These are phyloP conservation scores for Pythium biforme DNA, from an alignment of 352 stramenopile species.

Conservation along the genomic window DNA sequence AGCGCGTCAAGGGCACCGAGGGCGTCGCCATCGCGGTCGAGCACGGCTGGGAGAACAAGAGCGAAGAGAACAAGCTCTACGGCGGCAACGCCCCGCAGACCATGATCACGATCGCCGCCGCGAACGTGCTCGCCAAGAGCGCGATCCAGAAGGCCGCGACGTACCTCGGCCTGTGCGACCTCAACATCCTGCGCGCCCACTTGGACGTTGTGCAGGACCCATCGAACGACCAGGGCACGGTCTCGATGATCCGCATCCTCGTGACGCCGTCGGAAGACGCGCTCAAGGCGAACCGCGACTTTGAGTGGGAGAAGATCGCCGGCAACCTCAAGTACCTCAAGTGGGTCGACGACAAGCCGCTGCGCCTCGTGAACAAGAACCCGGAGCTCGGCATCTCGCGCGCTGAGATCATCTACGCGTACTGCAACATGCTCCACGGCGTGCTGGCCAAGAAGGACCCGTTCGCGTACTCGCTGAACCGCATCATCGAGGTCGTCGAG, in stretches of 20 bases:
- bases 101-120: slow-evolving; percentile 81
- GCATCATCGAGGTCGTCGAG: slow-evolving; percentile 93
- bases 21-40: slow-evolving; percentile 78
- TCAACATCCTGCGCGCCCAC: slow-evolving; percentile 94
- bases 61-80: slow-evolving; percentile 81
- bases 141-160: slow-evolving; percentile 80
- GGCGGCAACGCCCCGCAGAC: slow-evolving; percentile 54
- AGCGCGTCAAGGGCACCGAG: slow-evolving; percentile 67
- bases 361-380: slow-evolving; percentile 77
- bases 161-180: slow-evolving; percentile 91
- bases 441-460: slow-evolving; percentile 93
- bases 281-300: slow-evolving; percentile 43
- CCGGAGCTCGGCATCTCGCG: slow-evolving; percentile 90
- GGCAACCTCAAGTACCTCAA: slow-evolving; percentile 90
- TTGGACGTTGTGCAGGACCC: slow-evolving; percentile 94
- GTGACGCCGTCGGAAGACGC: slow-evolving; percentile 67
- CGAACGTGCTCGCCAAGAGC: slow-evolving; percentile 84
- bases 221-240: slow-evolving; percentile 55
- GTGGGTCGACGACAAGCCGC: slow-evolving; percentile 80
- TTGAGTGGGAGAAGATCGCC: slow-evolving; percentile 82
- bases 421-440: slow-evolving; percentile 95
- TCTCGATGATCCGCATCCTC: slow-evolving; percentile 82
- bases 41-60: slow-evolving; percentile 78
- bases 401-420: slow-evolving; percentile 95
- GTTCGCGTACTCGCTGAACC: slow-evolving; percentile 93